These are phyloP conservation scores for Euclidium syriacum DNA, from an alignment of 345 rosid genomes.

Conservation along the genomic window DNA sequence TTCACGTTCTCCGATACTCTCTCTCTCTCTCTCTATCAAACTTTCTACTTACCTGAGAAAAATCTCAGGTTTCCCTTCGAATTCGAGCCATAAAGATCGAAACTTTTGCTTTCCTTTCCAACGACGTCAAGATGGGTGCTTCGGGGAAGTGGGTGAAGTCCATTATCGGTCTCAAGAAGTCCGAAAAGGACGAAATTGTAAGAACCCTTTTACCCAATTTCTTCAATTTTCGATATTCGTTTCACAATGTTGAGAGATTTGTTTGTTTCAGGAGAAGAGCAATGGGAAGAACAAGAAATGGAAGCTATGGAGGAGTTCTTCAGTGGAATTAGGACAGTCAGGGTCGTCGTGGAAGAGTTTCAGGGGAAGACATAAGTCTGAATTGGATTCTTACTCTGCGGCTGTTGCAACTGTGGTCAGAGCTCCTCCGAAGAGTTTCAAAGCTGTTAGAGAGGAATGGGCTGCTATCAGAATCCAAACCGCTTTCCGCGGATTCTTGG, in stretches of 20 bases:
- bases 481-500: slow-evolving; percentile 91
- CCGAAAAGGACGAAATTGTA: slow-evolving; percentile 58
- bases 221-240: not conserved
- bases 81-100: slow-evolving; percentile 23
- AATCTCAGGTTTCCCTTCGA: slow-evolving; percentile 14
- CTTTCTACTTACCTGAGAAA: slow-evolving; percentile 15
- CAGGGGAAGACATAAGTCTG: slow-evolving; percentile 46
- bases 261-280: slow-evolving; percentile 35
- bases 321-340: slow-evolving; percentile 40
- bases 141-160: slow-evolving; percentile 94
- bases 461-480: slow-evolving; percentile 90
- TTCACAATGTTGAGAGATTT: not conserved
- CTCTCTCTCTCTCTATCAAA: slow-evolving; percentile 14
- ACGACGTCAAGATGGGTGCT: slow-evolving; percentile 63
- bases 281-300: slow-evolving; percentile 64
- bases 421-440: slow-evolving; percentile 87
- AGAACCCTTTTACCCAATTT: slow-evolving; percentile 16
- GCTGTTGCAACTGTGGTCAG: slow-evolving; percentile 80
- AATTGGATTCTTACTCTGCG: slow-evolving; percentile 51
- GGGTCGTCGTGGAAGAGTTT: slow-evolving; percentile 43
- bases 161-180: slow-evolving; percentile 62
- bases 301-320: slow-evolving; percentile 77
- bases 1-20: slow-evolving; percentile 26
- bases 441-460: slow-evolving; percentile 79
- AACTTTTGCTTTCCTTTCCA: slow-evolving; percentile 3